Conservation (phyloP, 1,139 yeast genomes). For the Zygosaccharomyces pseudobailii region DNA sequence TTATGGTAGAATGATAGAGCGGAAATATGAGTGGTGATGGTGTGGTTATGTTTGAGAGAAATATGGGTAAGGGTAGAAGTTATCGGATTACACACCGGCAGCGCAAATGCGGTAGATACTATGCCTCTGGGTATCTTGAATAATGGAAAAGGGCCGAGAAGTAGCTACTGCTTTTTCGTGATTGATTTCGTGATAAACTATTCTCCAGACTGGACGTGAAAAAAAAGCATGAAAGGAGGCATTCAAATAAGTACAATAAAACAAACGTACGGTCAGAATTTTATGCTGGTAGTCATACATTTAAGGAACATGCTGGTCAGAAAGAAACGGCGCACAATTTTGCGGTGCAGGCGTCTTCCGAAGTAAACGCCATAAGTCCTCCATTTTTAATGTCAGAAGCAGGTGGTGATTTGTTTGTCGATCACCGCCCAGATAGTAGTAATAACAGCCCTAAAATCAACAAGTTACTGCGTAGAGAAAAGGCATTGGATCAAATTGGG, state of each 20-base stretch:
- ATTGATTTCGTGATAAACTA: too few relatives aligned
- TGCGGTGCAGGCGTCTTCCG: too few relatives aligned
- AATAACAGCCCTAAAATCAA: too few relatives aligned
- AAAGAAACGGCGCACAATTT: too few relatives aligned
- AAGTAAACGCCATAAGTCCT: too few relatives aligned
- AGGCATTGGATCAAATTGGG: too few relatives aligned
- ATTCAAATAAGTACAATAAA: slow-evolving; percentile 11
- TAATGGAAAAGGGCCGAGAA: neutral
- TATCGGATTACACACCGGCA: neutral
- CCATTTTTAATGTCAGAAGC: too few relatives aligned
- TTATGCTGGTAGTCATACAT: neutral
- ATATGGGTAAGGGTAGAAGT: neutral
- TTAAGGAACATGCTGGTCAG: too few relatives aligned
- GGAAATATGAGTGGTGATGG: neutral
- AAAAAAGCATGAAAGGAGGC: slow-evolving; percentile 34
- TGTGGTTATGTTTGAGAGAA: neutral
- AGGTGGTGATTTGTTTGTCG: too few relatives aligned
- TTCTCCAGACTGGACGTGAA: slow-evolving; percentile 37
- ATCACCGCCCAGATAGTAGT: too few relatives aligned
- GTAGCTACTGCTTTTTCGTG: too few relatives aligned
- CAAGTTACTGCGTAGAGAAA: too few relatives aligned
- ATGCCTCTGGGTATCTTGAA: neutral
- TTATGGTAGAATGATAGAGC: neutral
- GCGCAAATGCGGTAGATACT: neutral
- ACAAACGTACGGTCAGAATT: neutral